phyloP scores from a whole-genome alignment of 768 basidiomycete genomes.

The Russula olivacea region DNA sequence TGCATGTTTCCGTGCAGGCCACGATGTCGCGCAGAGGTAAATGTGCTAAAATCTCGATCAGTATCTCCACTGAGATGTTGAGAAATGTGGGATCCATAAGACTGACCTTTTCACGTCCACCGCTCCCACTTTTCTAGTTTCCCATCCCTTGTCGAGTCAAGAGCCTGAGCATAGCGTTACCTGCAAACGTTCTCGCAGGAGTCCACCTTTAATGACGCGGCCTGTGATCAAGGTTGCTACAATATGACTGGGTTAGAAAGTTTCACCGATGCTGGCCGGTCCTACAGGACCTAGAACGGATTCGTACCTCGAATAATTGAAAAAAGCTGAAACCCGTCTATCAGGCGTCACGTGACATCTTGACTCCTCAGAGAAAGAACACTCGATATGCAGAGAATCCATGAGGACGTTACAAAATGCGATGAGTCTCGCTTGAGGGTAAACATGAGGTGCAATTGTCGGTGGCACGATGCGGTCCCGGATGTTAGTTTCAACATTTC shows the following conservation, averaged over 20 bases:
- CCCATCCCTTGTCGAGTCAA: background rate
- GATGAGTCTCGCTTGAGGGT: background rate
- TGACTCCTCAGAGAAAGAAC: background rate
- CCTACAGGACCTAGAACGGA: no score
- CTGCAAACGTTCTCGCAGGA: background rate
- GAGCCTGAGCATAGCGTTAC: background rate
- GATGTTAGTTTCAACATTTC: background rate
- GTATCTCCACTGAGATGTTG: conserved; percentile 4
- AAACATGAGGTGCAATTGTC: background rate
- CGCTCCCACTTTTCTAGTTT: background rate
- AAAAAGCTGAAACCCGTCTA: background rate
- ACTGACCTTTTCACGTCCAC: background rate
- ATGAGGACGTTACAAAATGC: background rate
- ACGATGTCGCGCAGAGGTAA: conserved; percentile 1
- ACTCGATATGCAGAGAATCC: background rate
- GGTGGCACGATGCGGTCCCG: background rate
- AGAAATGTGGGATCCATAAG: conserved; percentile 4
- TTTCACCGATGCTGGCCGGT: background rate
- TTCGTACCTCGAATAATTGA: background rate
- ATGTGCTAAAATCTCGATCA: conserved; percentile 7
- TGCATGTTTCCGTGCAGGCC: conserved; percentile 7
- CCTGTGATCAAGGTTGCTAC: background rate
- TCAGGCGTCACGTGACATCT: background rate
- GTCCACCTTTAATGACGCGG: background rate
- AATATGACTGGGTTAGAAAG: background rate